A percentile compares a stretch with the other conserved stretches of the same genome.
Conservation (phyloP, 2,329 filamentous ascomycete genomes). For the Botryotinia calthae region DNA sequence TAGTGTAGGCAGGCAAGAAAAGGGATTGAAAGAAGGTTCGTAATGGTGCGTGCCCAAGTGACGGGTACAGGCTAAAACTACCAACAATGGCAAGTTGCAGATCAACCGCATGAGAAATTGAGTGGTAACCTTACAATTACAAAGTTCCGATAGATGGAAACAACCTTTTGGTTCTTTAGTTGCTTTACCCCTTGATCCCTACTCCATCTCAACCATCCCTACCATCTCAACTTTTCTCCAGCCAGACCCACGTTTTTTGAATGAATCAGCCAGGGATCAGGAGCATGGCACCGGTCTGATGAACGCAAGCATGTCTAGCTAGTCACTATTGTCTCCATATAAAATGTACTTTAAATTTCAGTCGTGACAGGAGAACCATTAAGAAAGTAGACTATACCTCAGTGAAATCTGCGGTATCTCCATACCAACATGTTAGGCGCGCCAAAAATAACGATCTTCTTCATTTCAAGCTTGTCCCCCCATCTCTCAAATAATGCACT, state of each 20-base stretch:
- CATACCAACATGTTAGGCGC: neutral
- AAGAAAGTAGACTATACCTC: slow-evolving; percentile 3
- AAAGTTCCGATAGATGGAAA: slow-evolving; percentile 14
- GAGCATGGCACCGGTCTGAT: slow-evolving; percentile 7
- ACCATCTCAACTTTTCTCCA: slow-evolving; percentile 10
- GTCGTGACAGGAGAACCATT: neutral
- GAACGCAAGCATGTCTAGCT: slow-evolving; percentile 14
- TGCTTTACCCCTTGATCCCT: slow-evolving; percentile 10
- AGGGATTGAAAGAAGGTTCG: neutral
- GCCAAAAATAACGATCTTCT: slow-evolving; percentile 12
- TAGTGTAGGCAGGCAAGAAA: slow-evolving; percentile 14
- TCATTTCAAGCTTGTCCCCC: neutral
- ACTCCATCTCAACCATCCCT: slow-evolving; percentile 8
- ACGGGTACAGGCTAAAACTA: neutral
- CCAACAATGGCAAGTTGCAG: neutral
- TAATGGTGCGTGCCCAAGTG: neutral
- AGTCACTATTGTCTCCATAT: slow-evolving; percentile 2
- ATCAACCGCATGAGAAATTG: neutral
- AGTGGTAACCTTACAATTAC: neutral
- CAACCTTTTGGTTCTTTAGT: slow-evolving; percentile 2
- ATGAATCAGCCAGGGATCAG: neutral
- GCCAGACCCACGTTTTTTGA: slow-evolving; percentile 19
- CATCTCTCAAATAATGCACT: slow-evolving; percentile 1
- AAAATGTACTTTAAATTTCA: neutral
- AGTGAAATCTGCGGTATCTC: neutral